Base-by-base conservation (phyloP, 768 basidiomycete genomes). In the Tricholoma sp. region DNA sequence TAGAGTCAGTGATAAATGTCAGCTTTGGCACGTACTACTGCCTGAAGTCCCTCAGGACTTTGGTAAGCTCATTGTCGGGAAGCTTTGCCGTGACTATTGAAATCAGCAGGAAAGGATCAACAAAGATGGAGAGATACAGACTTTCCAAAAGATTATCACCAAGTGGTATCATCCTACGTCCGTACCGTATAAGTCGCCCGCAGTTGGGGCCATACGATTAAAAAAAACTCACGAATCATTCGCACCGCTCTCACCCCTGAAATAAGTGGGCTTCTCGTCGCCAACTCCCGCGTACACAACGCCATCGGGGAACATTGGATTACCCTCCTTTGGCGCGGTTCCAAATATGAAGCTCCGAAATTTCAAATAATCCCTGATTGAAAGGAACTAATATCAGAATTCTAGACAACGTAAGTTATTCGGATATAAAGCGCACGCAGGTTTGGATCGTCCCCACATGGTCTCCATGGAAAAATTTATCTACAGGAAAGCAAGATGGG, bases 261-360 rank as follows among this genome's bases (percentile, higher is more conserved):
- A 72, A 13, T 57, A 63, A n/a, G 64, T 56, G 2, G 70, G 68
- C 33, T 28, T 49, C 54, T 68, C 62, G 48, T 68, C 67, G 17
- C 65, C 62, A 2, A 72, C 68, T 18, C 70, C 68, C 42, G 66
- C 68, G 52, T 72, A 70, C 11, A 67, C 52, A 31, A 70, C 70
- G 17, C 70, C 70, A 12, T 69, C 55, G 2, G 70, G 70, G 58
- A 72, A 70, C 69, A 69, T 68, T 13, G 64, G 61, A 17, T 52
- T 52, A 17, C 51, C 51, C 6, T 52, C 20, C 48, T 68, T 62
- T 13, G 64, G 63, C 3, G 69, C 64, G 29, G 65, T 70, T 36
- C 70, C 70, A 50, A 72, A 70, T 29, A 72, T 72, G 52, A 72
- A 72, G 29, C 67, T 68, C 49, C 70, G 63, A 59, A 72, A 70